Conservation (phyloP, 805 yeast species). For the Starmerella roubikii region DNA sequence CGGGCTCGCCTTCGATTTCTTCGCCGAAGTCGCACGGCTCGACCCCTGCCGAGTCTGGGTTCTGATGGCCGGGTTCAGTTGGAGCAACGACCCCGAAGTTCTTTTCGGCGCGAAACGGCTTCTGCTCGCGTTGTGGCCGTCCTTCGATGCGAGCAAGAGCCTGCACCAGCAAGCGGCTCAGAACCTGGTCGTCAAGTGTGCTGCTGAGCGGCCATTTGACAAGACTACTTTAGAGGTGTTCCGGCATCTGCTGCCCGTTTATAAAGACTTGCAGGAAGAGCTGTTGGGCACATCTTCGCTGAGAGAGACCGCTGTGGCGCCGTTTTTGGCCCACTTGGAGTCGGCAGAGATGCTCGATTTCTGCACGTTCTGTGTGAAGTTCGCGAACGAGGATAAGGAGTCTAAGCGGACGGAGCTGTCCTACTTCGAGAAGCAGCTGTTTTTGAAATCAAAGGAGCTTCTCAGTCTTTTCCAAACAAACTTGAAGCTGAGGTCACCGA, state of each 20-base stretch:
- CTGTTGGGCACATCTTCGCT: slow-evolving; percentile 21
- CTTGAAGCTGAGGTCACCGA: slow-evolving; percentile 34
- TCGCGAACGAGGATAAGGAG: slow-evolving; percentile 38
- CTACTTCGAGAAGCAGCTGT: slow-evolving; percentile 53
- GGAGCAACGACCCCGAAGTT: slow-evolving; percentile 4
- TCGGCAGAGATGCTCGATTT: slow-evolving; percentile 39
- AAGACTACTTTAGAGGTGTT: slow-evolving; percentile 10
- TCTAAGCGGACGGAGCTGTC: slow-evolving; percentile 35
- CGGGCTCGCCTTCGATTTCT: slow-evolving; percentile 29
- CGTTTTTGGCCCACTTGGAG: slow-evolving; percentile 43
- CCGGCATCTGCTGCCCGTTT: slow-evolving; percentile 26
- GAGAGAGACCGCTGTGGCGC: slow-evolving; percentile 20
- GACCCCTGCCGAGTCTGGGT: slow-evolving; percentile 68
- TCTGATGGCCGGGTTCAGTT: slow-evolving; percentile 34
- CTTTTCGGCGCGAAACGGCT: slow-evolving; percentile 6
- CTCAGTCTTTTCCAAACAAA: slow-evolving; percentile 44
- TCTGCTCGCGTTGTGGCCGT: slow-evolving; percentile 8
- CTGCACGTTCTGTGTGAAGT: slow-evolving; percentile 27
- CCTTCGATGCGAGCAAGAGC: slow-evolving; percentile 1
- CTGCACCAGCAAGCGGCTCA: slow-evolving; percentile 7
- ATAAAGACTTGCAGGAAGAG: slow-evolving; percentile 25
- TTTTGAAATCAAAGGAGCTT: slow-evolving; percentile 40
- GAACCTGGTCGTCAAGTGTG: slow-evolving; percentile 3
- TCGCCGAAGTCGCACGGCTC: slow-evolving; percentile 35
- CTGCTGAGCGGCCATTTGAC: slow-evolving; percentile 3